Base-by-base conservation (phyloP, 768 basidiomycete genomes). In the Nidularia pulvinata region DNA sequence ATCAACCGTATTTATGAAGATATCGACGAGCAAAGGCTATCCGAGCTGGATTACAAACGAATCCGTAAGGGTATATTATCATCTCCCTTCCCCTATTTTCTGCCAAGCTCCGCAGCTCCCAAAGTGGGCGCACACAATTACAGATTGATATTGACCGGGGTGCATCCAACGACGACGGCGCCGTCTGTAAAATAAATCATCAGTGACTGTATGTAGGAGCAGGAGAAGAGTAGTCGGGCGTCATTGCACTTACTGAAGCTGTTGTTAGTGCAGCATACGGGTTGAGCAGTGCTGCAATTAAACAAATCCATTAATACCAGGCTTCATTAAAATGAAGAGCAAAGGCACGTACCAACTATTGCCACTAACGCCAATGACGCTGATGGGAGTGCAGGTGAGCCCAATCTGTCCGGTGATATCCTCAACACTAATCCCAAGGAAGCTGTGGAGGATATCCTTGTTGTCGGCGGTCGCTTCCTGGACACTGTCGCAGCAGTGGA, bases 401-500 rank as follows among this genome's bases (percentile, higher is more conserved):
- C 57, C 57, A 46, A 58, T 54, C 16, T 52, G 54, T 22, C 45
- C 57, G 14, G 51, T 52, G 19, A 58, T 2, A 9, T 5, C 43
- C 6, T 49, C 34, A 7, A 48, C 33, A 3, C 25, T 4, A 19
- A 50, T 48, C 4, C 47, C 51, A 37, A 58, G 7, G 13, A 58
- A 48, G 5, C 44, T 10, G 25, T 48, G 36, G 14, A 16, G 19
- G 10, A 32, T n/a, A 4, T 7, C 25, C 6, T 53, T 47, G n/a
- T 16, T 33, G 1, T 48, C 33, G 1, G 37, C 22, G 14, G 39
- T 13, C 16, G 16, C 39, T 11, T 11, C 16, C 39, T 52, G 22
- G 34, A 58, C 47, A 11, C 47, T 45, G 10, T 55, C 5, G 51
- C 57, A 58, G 51, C 57, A 58, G 30, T 55, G 57, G 33, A 58